A percentile compares a stretch with the other conserved stretches of the same genome.
phyloP scores from a whole-genome alignment of 1,284 basidiomycete species.

The Spongiforma sp. region DNA sequence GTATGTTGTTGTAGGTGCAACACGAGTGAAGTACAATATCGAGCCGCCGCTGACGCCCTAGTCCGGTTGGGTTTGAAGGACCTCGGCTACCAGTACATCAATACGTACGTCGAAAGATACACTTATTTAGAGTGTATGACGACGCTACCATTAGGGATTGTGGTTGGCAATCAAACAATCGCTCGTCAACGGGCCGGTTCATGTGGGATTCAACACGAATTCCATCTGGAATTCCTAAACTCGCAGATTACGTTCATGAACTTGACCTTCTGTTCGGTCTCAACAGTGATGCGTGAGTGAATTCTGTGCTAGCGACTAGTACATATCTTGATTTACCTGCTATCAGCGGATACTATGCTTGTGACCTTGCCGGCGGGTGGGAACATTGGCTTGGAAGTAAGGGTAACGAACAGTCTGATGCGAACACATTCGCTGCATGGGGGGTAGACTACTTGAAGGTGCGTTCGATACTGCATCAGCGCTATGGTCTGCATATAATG shows the following conservation, averaged over 20 bases:
- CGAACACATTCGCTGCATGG: slow-evolving; percentile 8
- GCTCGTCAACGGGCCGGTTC: neutral
- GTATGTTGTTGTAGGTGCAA: neutral
- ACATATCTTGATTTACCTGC: neutral
- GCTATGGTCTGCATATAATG: neutral
- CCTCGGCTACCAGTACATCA: slow-evolving; percentile 10
- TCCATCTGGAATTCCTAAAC: slow-evolving; percentile 16
- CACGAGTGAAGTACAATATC: slow-evolving; percentile 8
- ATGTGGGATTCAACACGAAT: neutral
- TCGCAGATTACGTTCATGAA: slow-evolving; percentile 10
- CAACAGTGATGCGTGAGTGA: slow-evolving; percentile 16
- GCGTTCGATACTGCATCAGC: neutral
- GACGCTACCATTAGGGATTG: slow-evolving; percentile 13
- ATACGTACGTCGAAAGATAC: slow-evolving; percentile 2
- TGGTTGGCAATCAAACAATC: slow-evolving; percentile 15
- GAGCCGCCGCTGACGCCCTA: slow-evolving; percentile 1
- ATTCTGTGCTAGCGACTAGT: neutral
- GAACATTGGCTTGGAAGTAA: slow-evolving; percentile 13
- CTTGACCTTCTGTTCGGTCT: slow-evolving; percentile 13
- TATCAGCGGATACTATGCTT: slow-evolving; percentile 14
- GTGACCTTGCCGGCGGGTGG: slow-evolving; percentile 2
- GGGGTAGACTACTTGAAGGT: slow-evolving; percentile 18
- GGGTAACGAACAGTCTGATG: slow-evolving; percentile 13
- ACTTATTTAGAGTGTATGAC: no score
- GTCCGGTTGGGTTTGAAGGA: slow-evolving; percentile 4